These are phyloP conservation scores for Centrapalus pauciflorus DNA, from an alignment of 129 eudicot genomes.

Conservation along the genomic window DNA sequence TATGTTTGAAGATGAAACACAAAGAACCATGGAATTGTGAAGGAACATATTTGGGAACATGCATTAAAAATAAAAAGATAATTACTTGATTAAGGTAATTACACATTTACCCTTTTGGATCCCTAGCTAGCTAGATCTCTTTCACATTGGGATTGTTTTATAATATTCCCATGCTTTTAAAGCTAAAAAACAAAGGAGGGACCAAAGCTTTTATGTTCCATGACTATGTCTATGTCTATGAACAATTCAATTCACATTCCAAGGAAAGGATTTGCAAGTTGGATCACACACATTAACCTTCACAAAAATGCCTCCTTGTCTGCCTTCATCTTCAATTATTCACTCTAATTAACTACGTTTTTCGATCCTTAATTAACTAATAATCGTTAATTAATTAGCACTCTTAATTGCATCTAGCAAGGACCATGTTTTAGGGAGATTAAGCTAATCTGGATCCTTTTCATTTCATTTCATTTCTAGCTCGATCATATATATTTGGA, in stretches of 20 bases:
- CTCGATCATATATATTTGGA: too few species aligned
- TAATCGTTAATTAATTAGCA: background rate
- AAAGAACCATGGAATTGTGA: too few species aligned
- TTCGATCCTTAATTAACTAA: conserved; percentile 6
- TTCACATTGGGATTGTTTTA: conserved; percentile 11
- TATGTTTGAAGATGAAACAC: too few species aligned
- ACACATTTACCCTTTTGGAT: background rate
- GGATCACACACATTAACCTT: conserved; percentile 20
- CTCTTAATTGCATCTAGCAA: conserved; percentile 23
- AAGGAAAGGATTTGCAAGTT: conserved; percentile 23
- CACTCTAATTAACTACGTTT: conserved; percentile 9
- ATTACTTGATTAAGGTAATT: too few species aligned
- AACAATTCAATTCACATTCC: conserved; percentile 17
- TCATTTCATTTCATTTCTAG: too few species aligned
- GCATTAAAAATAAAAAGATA: background rate
- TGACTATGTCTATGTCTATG: too few species aligned
- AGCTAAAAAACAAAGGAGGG: conserved; percentile 19
- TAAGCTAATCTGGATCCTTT: background rate
- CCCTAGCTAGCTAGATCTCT: too few species aligned
- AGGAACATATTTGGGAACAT: too few species aligned
- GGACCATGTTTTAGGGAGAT: conserved; percentile 32
- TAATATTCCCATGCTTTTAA: conserved; percentile 1
- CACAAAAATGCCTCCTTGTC: conserved; percentile 33
- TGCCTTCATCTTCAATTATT: conserved; percentile 12
- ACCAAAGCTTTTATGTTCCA: conserved; percentile 29